Evolutionary conservation across 2,329 filamentous ascomycete species (phyloP).

Genomic region (Akanthomyces uredinophilus): DNA sequence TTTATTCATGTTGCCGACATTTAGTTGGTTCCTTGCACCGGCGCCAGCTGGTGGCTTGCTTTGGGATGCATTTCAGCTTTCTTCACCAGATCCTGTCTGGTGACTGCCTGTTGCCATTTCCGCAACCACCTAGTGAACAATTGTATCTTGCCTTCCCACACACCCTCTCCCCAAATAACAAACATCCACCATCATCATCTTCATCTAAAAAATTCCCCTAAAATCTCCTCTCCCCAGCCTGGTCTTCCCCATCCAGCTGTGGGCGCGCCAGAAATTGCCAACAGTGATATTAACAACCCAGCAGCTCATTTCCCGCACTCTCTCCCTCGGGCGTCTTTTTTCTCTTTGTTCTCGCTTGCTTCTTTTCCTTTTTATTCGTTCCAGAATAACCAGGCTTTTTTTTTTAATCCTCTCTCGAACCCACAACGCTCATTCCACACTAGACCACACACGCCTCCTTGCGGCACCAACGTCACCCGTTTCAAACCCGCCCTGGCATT

Average conservation of each 20-base stretch:
- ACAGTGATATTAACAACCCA: neutral
- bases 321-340: neutral
- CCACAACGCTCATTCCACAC: neutral
- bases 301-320: constrained; percentile 1
- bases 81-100: neutral
- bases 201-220: neutral
- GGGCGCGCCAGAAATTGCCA: constrained; percentile 6
- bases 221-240: constrained; percentile 7
- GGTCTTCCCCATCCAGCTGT: neutral
- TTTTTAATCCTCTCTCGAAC: neutral
- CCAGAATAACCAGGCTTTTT: neutral
- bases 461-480: neutral
- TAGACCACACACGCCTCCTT: neutral
- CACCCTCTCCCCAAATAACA: neutral
- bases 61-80: neutral
- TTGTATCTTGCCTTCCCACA: neutral
- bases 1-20: neutral
- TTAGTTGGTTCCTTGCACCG: neutral
- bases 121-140: neutral
- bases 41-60: neutral
- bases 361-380: neutral
- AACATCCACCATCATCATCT: neutral
- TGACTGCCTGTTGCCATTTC: neutral
- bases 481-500: neutral
- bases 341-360: neutral